These are phyloP conservation scores for Dissoconium aciculare DNA, from an alignment of 2,329 filamentous ascomycete genomes.

Conservation along the genomic window DNA sequence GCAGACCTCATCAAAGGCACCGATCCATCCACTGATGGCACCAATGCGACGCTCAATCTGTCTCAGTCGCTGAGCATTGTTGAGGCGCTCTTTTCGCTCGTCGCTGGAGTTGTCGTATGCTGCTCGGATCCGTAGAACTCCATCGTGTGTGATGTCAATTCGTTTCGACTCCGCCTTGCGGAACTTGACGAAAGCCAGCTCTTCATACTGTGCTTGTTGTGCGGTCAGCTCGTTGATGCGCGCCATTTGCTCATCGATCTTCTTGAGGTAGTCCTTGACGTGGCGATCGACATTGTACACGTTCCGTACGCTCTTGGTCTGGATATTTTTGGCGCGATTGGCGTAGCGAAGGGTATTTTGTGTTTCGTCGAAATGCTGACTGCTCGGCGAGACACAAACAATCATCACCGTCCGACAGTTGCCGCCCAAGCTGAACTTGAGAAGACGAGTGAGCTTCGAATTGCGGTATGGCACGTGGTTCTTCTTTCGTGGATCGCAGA, in stretches of 20 bases:
- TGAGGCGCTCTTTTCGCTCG: constrained; percentile 66
- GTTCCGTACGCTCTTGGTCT: constrained; percentile 98
- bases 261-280: constrained; percentile 97
- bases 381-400: constrained; percentile 92
- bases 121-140: constrained; percentile 59
- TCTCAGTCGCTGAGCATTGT: constrained; percentile 66
- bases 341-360: constrained; percentile 96
- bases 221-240: constrained; percentile 90
- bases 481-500: constrained; percentile 80
- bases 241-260: constrained; percentile 97
- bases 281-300: constrained; percentile 98
- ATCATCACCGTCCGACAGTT: constrained; percentile 99
- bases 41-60: constrained; percentile 73
- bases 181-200: constrained; percentile 71
- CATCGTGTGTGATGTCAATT: constrained; percentile 59
- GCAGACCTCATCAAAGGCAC: constrained; percentile 73
- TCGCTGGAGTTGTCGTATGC: constrained; percentile 68
- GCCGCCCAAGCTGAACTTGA: constrained; percentile 93
- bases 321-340: constrained; percentile 97
- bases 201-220: constrained; percentile 80
- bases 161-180: constrained; percentile 80
- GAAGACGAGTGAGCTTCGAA: constrained; percentile 83
- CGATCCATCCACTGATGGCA: constrained; percentile 81
- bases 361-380: constrained; percentile 92
- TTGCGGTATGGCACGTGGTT: constrained; percentile 96